Evolutionary conservation across 768 basidiomycete genomes (phyloP).

Genomic region (Podaxis sp.): DNA sequence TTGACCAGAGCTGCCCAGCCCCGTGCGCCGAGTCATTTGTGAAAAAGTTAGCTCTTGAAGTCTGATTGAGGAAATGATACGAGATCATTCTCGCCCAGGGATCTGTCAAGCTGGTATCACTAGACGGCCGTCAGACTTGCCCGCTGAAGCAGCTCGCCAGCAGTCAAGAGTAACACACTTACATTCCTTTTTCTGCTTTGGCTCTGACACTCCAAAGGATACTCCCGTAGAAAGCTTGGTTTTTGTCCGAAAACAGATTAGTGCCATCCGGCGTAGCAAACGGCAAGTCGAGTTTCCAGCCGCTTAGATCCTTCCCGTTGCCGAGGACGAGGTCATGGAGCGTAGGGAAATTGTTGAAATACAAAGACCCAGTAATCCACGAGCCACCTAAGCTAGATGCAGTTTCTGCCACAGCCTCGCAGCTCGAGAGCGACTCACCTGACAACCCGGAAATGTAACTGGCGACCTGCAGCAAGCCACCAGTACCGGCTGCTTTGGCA

Average conservation of each 20-base stretch:
- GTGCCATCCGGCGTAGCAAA: constrained; percentile 55
- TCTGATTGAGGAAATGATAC: constrained; percentile 74
- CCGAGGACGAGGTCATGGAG: constrained; percentile 62
- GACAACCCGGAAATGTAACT: constrained; percentile 70
- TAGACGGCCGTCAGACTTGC: constrained; percentile 22
- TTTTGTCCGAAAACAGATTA: constrained; percentile 42
- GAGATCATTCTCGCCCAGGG: constrained; percentile 65
- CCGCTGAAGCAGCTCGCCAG: neutral
- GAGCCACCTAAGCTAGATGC: constrained; percentile 49
- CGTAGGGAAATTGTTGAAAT: constrained; percentile 63
- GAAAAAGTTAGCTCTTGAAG: constrained; percentile 57
- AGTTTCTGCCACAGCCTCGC: neutral
- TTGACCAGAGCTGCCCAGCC: constrained; percentile 72
- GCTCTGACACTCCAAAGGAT: constrained; percentile 55
- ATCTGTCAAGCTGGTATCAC: constrained; percentile 66
- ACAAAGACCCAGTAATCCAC: constrained; percentile 65
- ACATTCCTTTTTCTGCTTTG: constrained; percentile 57
- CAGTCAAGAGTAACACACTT: constrained; percentile 23
- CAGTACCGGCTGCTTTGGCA: constrained; percentile 57
- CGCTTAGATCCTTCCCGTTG: constrained; percentile 40
- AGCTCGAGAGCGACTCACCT: constrained; percentile 35
- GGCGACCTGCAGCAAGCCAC: constrained; percentile 69
- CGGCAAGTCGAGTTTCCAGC: constrained; percentile 59
- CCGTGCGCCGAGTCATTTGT: constrained; percentile 60
- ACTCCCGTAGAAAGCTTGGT: constrained; percentile 54